Evolutionary conservation across 495 filamentous ascomycete genomes (phyloP).

Genomic region (Trichoderma erinaceum): DNA sequence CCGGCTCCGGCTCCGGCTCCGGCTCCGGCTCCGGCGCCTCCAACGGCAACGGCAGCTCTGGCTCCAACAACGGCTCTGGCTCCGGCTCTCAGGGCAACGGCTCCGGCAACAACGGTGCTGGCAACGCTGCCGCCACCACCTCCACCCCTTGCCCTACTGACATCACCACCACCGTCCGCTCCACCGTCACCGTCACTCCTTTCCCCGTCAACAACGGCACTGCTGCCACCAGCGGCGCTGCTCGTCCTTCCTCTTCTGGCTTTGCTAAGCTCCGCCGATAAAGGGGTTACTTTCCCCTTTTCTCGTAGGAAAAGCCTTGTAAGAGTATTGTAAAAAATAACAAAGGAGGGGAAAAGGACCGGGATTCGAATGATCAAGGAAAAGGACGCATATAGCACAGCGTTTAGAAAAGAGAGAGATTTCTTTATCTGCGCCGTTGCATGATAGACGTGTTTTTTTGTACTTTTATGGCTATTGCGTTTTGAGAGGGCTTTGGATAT

Average conservation of each 20-base stretch:
- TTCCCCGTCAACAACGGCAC: slow-evolving; percentile 13
- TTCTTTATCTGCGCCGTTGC: neutral
- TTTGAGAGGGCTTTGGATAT: neutral
- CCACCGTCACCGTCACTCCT: slow-evolving; percentile 5
- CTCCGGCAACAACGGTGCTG: slow-evolving; percentile 2
- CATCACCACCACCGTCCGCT: slow-evolving; percentile 9
- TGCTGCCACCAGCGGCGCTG: neutral
- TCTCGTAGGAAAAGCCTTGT: neutral
- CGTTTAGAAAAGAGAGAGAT: neutral
- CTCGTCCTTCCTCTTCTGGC: neutral
- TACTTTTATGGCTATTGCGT: neutral
- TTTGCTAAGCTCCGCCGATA: slow-evolving; percentile 26
- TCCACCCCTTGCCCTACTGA: slow-evolving; percentile 7
- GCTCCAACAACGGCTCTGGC: neutral
- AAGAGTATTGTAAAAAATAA: neutral
- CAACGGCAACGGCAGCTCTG: neutral
- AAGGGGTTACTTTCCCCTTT: neutral
- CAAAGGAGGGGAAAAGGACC: neutral
- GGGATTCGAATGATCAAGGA: neutral
- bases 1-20: neutral
- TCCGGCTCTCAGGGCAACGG: slow-evolving; percentile 8
- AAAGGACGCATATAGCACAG: neutral
- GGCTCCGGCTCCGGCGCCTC: neutral
- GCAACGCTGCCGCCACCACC: neutral
- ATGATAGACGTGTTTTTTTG: slow-evolving; percentile 3